These are phyloP conservation scores for Chaetomium tenue DNA, from an alignment of 495 filamentous ascomycete genomes.

Conservation along the genomic window DNA sequence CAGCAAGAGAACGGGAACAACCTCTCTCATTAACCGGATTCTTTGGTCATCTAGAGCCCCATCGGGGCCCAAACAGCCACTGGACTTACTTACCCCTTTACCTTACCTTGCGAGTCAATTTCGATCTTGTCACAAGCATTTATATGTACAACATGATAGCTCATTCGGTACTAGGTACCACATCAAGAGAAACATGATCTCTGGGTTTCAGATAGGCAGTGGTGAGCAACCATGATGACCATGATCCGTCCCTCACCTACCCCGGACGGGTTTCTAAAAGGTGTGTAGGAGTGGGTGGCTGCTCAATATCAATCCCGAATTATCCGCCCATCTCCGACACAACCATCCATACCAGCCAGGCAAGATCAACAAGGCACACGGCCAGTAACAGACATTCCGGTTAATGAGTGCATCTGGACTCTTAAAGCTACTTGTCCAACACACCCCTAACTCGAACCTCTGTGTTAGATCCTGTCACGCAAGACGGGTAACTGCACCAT, in stretches of 20 bases:
- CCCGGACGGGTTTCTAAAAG: not conserved
- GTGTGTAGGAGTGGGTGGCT: not conserved
- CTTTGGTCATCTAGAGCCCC: not conserved
- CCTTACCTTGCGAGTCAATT: not conserved
- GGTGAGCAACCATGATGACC: no score
- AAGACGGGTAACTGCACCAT: slow-evolving; percentile 3
- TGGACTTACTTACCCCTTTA: not conserved
- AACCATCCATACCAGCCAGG: not conserved
- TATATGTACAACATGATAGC: not conserved
- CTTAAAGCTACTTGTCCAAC: not conserved
- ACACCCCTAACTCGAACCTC: not conserved
- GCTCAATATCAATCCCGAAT: not conserved
- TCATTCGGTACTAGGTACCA: not conserved
- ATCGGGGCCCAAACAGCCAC: not conserved
- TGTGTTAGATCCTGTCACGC: not conserved
- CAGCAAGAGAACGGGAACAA: not conserved
- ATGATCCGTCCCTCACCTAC: no score
- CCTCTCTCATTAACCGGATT: not conserved
- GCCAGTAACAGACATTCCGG: not conserved
- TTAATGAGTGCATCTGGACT: not conserved
- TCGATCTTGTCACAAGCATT: not conserved
- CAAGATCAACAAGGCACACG: not conserved
- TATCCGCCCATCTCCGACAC: not conserved
- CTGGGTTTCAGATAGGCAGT: not conserved
- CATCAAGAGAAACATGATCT: not conserved